Evolutionary conservation across 106 monocot genomes (phyloP).

Genomic region (Dioscorea zingiberensis): DNA sequence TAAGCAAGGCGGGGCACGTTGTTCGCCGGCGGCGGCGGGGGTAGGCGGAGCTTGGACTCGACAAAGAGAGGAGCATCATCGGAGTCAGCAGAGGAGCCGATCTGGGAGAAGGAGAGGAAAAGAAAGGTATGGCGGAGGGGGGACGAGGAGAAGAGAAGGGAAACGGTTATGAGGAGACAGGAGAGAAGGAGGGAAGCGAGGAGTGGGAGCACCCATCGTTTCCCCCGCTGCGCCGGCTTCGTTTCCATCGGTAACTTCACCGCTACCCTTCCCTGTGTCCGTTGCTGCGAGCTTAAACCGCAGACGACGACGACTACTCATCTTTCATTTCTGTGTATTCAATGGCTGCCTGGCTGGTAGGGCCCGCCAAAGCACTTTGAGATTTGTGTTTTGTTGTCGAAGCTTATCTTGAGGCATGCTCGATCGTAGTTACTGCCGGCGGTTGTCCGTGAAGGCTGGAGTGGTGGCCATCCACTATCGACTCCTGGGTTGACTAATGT

Average conservation of each 20-base stretch:
- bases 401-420: too few relatives aligned
- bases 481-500: too few relatives aligned
- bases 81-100: not conserved
- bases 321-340: not conserved
- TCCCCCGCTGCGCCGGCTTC: conserved; percentile 12
- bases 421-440: too few relatives aligned
- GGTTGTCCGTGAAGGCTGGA: too few relatives aligned
- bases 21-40: not conserved
- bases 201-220: conserved; percentile 32
- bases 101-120: conserved; percentile 26
- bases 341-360: too few relatives aligned
- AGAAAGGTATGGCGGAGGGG: conserved; percentile 13
- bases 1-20: conserved; percentile 41
- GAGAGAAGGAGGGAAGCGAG: conserved; percentile 30
- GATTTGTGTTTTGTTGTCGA: too few relatives aligned
- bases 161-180: conserved; percentile 19
- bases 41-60: conserved; percentile 29
- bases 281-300: too few relatives aligned
- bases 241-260: not conserved
- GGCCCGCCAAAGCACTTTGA: too few relatives aligned
- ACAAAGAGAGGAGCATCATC: conserved; percentile 28
- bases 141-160: conserved; percentile 10
- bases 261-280: too few relatives aligned
- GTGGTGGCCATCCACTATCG: too few relatives aligned
- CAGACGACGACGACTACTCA: too few relatives aligned